Base-by-base conservation (phyloP, 2,329 filamentous ascomycete species). In the Talaromyces sp. region DNA sequence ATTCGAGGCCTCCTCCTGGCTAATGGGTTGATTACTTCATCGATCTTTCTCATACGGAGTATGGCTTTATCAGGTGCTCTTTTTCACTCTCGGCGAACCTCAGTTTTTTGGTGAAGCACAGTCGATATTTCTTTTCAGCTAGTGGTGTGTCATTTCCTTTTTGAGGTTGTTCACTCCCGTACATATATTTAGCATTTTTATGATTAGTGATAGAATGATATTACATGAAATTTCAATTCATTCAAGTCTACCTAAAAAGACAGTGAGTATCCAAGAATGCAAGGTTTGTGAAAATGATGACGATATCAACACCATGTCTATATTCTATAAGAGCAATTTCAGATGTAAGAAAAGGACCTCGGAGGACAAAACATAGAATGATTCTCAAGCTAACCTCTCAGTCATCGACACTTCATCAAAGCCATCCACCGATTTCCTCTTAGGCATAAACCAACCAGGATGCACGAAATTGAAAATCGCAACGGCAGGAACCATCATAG, bases 401-500 rank as follows among this genome's bases (percentile, higher is more conserved):
- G 25, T 17, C 43, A 56, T 31, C n/a, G 54, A 56, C 33, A 52
- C 40, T 10, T 37, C 46, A 39, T 56, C 58, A 6, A 28, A 40
- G 25, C 48, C 35, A 62, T 51, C 31, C 48, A 60, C 58, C 9
- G 50, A 15, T 43, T 65, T 63, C 5, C 36, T 45, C 31, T 25
- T 62, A 1, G 73, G 72, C 60, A 76, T 64, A 46, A 75, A 61
- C 68, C 71, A 74, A 2, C 70, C 74, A 2, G 78, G 78, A 52
- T 81, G 77, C 15, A 79, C 60, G 10, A 77, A 40, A 48, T 78
- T 73, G 59, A 80, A 79, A 9, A 79, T 63, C 0, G 37, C 66
- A n/a, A 80, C 77, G 5, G 77, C 75, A 54, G 76, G 56, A 10
- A 77, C 69, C 75, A 82, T 81, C 65, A 79, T 75, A 2, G 72